Base-by-base conservation (phyloP, 2,329 filamentous ascomycete genomes). In the Stagonosporopsis chrysanthemi region DNA sequence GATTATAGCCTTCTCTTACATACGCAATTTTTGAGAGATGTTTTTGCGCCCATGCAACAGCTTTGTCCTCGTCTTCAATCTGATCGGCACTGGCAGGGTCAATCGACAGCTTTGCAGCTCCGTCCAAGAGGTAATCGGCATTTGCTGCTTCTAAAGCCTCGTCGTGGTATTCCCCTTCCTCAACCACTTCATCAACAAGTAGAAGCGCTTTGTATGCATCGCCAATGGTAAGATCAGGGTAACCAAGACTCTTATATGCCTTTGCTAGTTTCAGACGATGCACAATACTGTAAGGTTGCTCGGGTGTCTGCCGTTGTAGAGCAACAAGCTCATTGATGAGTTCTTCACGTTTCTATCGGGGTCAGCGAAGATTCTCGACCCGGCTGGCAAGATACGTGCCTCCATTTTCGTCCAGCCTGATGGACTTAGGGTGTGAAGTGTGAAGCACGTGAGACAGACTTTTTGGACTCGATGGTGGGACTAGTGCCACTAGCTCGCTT, bases 181-280 rank as follows among this genome's bases (percentile, higher is more conserved):
- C 88, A 62, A 83, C 77, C 33, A 92, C 84, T 64, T 95, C 91
- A 71, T 98, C 94, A 15, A 90, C 85, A 43, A 99, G 80, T 4
- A 97, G 84, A n/a, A 98, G 83, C 1, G 93, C 92, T 52, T 90
- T 89, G 74, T 98, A 98, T 5, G 92, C 91, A 80, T 97, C 93
- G 31, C 92, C 91, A 11, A 89, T 88, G 5, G 92, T 92, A 36
- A 99, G 85, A 75, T 99, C 95, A 0, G 92, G 91, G 75, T 97
- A 98, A 35, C 87, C 91, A 43, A 97, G 82, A 42, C 86, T 81
- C 15, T 87, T 84, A 75, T 97, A 87, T 39, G 90, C 81, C 31
- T 84, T 79, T 23, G 91, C 91, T 29, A 93, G 86, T 62, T 89
- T 83, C 7, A 89, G 79, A 22, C 76, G 72, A 44, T 71, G 67